These are phyloP conservation scores for Fusarium globosum DNA, from an alignment of 2,329 filamentous ascomycete genomes.

Conservation along the genomic window DNA sequence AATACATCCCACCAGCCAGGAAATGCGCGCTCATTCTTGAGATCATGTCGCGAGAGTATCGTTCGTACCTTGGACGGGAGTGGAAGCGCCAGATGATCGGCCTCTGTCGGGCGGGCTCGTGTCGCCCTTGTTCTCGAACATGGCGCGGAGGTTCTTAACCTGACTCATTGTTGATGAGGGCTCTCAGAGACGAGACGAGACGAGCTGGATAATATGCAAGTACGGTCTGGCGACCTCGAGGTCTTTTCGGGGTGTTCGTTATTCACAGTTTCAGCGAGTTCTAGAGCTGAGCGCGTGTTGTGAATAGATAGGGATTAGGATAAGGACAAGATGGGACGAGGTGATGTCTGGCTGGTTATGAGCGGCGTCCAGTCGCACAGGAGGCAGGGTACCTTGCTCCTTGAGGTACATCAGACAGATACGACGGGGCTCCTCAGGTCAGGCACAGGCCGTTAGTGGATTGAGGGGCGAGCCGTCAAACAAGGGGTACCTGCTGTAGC, in stretches of 20 bases:
- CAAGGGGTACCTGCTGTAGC: conserved; percentile 34
- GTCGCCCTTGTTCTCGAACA: conserved; percentile 80
- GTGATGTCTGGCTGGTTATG: conserved; percentile 39
- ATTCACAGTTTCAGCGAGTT: conserved; percentile 16
- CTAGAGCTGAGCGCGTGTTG: conserved; percentile 20
- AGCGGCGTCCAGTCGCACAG: conserved; percentile 29
- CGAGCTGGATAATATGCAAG: conserved; percentile 39
- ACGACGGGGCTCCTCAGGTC: conserved; percentile 7
- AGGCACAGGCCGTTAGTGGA: conserved; percentile 39
- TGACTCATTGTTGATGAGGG: conserved; percentile 67
- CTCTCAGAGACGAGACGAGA: conserved; percentile 18
- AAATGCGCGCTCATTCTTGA: conserved; percentile 15
- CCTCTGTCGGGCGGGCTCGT: conserved; percentile 75
- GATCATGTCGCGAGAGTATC: conserved; percentile 10
- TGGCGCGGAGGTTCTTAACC: conserved; percentile 80
- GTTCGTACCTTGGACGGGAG: conserved; percentile 47
- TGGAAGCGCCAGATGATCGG: conserved; percentile 69
- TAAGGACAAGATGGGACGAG: conserved; percentile 31
- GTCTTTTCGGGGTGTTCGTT: conserved; percentile 22
- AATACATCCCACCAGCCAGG: conserved; percentile 16
- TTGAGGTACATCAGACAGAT: conserved; percentile 34
- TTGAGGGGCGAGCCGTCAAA: conserved; percentile 30
- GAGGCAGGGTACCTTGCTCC: conserved; percentile 29
- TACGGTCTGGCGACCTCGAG: conserved; percentile 38
- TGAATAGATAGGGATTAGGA: conserved; percentile 19